A percentile compares a stretch with the other conserved stretches of the same genome.
Conservation (phyloP, 2,329 filamentous ascomycete species). For the Phaeosphaeria sp. region DNA sequence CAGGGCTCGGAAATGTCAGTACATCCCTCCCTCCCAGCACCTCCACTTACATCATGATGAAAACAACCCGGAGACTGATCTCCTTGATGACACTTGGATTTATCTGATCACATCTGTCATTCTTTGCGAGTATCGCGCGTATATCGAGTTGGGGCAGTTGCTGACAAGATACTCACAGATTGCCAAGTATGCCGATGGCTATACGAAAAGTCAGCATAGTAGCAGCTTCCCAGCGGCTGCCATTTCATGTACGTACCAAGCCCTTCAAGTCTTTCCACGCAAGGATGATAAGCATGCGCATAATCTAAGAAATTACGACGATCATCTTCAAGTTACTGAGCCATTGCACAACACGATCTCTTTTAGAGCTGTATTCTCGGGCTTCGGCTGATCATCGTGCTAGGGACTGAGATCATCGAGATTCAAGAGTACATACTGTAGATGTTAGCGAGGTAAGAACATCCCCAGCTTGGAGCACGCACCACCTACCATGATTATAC, state of each 20-base stretch:
- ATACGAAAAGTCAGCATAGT: not conserved
- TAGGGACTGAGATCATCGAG: not conserved
- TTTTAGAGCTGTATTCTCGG: not conserved
- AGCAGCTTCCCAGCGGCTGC: not conserved
- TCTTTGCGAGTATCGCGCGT: too few relatives aligned
- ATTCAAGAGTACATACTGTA: not conserved
- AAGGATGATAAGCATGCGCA: not conserved
- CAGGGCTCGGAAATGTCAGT: too few relatives aligned
- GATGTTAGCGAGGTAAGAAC: not conserved
- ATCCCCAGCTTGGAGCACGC: not conserved
- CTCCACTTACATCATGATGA: too few relatives aligned
- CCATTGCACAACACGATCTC: not conserved
- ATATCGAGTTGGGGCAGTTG: too few relatives aligned
- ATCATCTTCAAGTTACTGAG: not conserved
- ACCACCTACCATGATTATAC: too few relatives aligned
- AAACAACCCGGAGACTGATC: too few relatives aligned
- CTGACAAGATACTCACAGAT: too few relatives aligned
- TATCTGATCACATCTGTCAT: too few relatives aligned
- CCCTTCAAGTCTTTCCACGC: not conserved
- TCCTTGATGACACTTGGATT: too few relatives aligned
- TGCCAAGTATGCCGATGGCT: not conserved
- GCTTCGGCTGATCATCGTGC: not conserved
- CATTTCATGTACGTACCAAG: not conserved
- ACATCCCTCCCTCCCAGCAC: too few relatives aligned
- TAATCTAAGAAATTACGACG: not conserved